These are phyloP conservation scores for Erythrophleum fordii DNA, from an alignment of 306 rosid genomes.

Conservation along the genomic window DNA sequence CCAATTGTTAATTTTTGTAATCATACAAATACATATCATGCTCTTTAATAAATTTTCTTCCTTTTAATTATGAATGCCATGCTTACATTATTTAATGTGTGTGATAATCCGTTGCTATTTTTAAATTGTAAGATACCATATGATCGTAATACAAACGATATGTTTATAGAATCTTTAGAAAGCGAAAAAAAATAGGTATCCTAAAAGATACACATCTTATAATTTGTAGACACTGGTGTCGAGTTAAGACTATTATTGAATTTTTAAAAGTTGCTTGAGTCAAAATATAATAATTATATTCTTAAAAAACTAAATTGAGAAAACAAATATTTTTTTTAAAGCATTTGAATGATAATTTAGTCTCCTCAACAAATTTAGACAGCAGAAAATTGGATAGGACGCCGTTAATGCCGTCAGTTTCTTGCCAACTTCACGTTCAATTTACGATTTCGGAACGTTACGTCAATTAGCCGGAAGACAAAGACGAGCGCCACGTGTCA, in stretches of 20 bases:
- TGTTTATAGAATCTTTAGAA: background rate
- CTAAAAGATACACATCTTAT: background rate
- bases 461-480: constrained; percentile 41
- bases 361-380: too few species aligned
- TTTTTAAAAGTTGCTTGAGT: too few species aligned
- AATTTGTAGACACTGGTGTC: too few species aligned
- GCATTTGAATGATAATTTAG: too few species aligned
- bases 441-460: constrained; percentile 43
- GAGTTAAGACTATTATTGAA: too few species aligned
- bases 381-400: background rate
- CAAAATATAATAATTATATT: too few species aligned
- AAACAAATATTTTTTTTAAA: too few species aligned
- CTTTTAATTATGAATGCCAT: background rate
- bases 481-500: constrained; percentile 49
- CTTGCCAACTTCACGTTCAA: constrained; percentile 46
- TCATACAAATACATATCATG: background rate
- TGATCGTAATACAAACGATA: background rate
- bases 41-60: background rate
- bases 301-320: too few species aligned
- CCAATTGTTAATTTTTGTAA: background rate
- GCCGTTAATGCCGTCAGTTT: background rate
- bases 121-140: background rate
- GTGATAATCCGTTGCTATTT: background rate
- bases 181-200: background rate
- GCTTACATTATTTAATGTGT: background rate